A percentile compares a stretch with the other conserved stretches of the same genome.
Evolutionary conservation across 192 early-diverging fungal genomes (phyloP).

Genomic region (Linnemannia exigua): DNA sequence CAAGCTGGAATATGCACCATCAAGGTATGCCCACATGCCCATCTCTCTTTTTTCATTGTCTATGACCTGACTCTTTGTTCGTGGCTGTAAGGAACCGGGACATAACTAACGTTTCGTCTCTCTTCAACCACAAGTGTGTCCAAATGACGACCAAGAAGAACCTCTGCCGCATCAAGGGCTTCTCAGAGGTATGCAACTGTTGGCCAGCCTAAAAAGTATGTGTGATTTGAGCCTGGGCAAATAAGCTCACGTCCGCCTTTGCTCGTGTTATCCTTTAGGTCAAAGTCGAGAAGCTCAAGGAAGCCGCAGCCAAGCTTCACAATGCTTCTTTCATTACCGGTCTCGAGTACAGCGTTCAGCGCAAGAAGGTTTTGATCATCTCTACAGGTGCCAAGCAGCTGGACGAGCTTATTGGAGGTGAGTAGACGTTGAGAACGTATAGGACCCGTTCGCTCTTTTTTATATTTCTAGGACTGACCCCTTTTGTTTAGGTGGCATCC

Average conservation of each 20-base stretch:
- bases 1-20: slow-evolving; percentile 82
- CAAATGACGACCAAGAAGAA: slow-evolving; percentile 80
- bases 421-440: neutral
- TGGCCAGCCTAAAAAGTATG: neutral
- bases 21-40: slow-evolving; percentile 57
- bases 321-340: slow-evolving; percentile 79
- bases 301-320: slow-evolving; percentile 77
- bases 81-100: neutral
- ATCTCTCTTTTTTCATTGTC: neutral
- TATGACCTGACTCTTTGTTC: neutral
- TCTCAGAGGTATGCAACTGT: slow-evolving; percentile 70
- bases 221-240: neutral
- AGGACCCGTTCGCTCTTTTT: neutral
- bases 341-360: slow-evolving; percentile 64
- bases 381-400: slow-evolving; percentile 84
- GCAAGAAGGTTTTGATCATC: slow-evolving; percentile 75
- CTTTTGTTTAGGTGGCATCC: slow-evolving; percentile 72
- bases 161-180: slow-evolving; percentile 81
- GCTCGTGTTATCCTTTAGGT: slow-evolving; percentile 22
- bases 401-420: slow-evolving; percentile 82
- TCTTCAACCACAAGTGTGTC: slow-evolving; percentile 65
- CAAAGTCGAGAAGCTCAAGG: slow-evolving; percentile 92
- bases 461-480: neutral
- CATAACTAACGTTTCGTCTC: neutral
- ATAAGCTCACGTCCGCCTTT: neutral